Conservation (phyloP, 2,329 filamentous ascomycete species). For the Thyridium curvatum region DNA sequence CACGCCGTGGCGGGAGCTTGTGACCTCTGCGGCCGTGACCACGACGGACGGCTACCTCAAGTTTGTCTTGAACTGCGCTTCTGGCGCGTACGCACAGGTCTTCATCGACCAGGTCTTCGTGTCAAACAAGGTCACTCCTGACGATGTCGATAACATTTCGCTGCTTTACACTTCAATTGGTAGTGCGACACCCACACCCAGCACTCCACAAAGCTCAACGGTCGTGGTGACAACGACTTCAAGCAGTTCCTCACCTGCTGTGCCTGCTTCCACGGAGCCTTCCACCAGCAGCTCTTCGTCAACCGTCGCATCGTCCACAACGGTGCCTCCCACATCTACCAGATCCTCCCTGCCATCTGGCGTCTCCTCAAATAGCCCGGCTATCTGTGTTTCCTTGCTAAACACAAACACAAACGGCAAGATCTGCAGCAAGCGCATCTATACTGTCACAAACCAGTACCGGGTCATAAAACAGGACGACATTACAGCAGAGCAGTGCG, state of each 20-base stretch:
- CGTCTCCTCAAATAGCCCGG: neutral
- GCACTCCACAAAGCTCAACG: neutral
- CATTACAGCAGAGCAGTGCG: neutral
- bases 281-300: neutral
- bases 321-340: neutral
- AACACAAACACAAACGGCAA: too few relatives aligned
- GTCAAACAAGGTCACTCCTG: constrained; percentile 1
- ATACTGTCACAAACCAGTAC: neutral
- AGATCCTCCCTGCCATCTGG: neutral
- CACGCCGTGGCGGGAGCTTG: constrained; percentile 1
- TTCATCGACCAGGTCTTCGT: constrained; percentile 1
- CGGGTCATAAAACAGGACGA: neutral
- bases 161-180: neutral
- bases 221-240: neutral
- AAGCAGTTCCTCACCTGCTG: too few relatives aligned
- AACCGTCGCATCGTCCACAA: neutral
- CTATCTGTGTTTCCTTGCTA: constrained; percentile 1
- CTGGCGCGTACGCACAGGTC: neutral
- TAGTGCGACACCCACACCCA: neutral
- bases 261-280: too few relatives aligned
- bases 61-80: neutral
- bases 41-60: neutral
- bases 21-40: neutral
- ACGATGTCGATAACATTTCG: constrained; percentile 1
- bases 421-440: neutral